Evolutionary conservation across 2,329 filamentous ascomycete species (phyloP), one percentile per base, ranked within the genome.

Genomic region (Penicillium sp.): DNA sequence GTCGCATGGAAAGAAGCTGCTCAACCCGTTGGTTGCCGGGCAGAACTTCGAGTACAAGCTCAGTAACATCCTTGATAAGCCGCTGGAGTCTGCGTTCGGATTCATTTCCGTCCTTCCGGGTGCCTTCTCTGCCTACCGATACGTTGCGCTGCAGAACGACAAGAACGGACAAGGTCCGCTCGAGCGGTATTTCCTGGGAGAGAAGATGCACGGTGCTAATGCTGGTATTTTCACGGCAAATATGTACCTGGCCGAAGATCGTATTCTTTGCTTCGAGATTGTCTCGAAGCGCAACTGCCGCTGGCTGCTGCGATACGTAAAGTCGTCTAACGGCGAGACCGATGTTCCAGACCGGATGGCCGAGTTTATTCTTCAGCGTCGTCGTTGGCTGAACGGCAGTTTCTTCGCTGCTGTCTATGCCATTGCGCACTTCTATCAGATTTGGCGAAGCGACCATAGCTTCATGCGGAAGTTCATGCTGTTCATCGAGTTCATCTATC

Each of bases 31-130:
- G 4, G 87, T 98, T 19, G 93, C 93, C 2, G 90, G 90, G 1
- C 93, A 98, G 64, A 98, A 98, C 66, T 98, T 98, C 62, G 93
- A 98, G 74, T 98, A 98, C 79, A 98, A 98, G 78, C 95, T 98
- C 86, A 95, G 88, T 69, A 98, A 98, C 65, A 98, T 98, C 65
- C 79, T 98, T 38, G 93, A 98, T 69, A 98, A 98, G 73, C 93
- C 93, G 2, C 75, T 98, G 34, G 93, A 98, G 68, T 97, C 91
- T 4, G 88, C 91, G 0, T 98, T 98, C 69, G 93, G 93, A 41
- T 98, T 97, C 73, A 97, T 98, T 66, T 88, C 88, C 38, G 93
- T 98, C 63, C 77, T 98, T 64, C 93, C 93, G 0, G 93, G 93
- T 75, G 93, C 93, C 50, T 95, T 98, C 71, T 97, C 91, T n/a